Evolutionary conservation across 1,284 basidiomycete species (phyloP), one percentile per base, ranked within the genome.

Genomic region (Cystobasidium sp.): DNA sequence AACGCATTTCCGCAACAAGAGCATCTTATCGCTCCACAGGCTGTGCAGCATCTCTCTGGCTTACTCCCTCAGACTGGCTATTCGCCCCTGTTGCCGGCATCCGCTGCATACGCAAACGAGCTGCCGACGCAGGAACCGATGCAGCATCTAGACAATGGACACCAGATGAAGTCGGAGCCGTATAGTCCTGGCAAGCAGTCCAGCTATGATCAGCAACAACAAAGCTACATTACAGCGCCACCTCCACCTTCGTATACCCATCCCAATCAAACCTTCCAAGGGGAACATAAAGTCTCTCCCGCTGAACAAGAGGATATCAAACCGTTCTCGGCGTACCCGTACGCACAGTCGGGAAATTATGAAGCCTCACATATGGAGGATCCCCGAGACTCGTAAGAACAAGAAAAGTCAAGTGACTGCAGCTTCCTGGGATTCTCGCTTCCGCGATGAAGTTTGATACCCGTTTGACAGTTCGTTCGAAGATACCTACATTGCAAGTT

Each of bases 31-130:
- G 64, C 47, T 53, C 39, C 49, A 47, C 39, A 43, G 51, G 64
- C 64, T 20, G 64, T 63, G 44, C 47, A 66, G 24, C 64, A 66
- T 53, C 64, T 66, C 22, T 46, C 64, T 24, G 64, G 64, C 14
- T 43, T 66, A 31, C 51, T 66, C 6, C 64, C 64, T 24, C 31
- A 66, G 47, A 66, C 64, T 37, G 37, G 49, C 4, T 66, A 52
- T 43, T 66, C 64, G 37, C 64, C 64, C 10, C 44, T 66, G 5
- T 37, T 66, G 12, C 64, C 64, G 3, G 31, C 64, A 7, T 66
- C 64, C 6, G 64, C 64, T 8, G 64, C 64, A 6, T 66, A 66
- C 20, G 64, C 31, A 7, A 66, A 14, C 7, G 51, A 66, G n/a
- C 39, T 6, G 31, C 18, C 9, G 9, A 20, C 8, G 16, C 39